Evolutionary conservation across 768 basidiomycete genomes (phyloP).

Genomic region (Candolleomyces eurysporus): DNA sequence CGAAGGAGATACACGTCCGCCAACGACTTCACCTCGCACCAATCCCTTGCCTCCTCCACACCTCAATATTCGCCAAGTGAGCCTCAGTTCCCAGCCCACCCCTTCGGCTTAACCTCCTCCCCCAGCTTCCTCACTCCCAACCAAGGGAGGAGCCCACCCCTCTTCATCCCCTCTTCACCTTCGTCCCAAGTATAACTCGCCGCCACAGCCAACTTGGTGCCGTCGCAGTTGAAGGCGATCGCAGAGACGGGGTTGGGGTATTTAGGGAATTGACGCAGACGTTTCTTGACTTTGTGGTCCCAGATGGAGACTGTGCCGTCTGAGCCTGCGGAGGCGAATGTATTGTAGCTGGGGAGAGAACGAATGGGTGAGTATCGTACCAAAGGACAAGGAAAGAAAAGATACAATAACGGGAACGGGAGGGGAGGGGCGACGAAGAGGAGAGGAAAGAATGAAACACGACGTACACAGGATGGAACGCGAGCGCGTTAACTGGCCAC

Average conservation of each 20-base stretch:
- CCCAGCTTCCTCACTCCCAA: conserved; percentile 64
- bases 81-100: conserved; percentile 1
- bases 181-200: conserved; percentile 91
- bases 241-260: conserved; percentile 74
- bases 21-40: not conserved
- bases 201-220: conserved; percentile 78
- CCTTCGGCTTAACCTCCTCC: conserved; percentile 64
- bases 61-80: not conserved
- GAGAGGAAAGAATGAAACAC: not conserved
- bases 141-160: conserved; percentile 54
- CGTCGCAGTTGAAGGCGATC: conserved; percentile 81
- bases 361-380: not conserved
- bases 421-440: not conserved
- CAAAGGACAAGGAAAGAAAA: not conserved
- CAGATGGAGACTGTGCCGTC: conserved; percentile 94
- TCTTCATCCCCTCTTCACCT: conserved; percentile 69
- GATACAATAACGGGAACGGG: not conserved
- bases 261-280: conserved; percentile 86
- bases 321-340: conserved; percentile 93
- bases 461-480: conserved; percentile 84
- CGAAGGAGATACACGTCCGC: too few relatives aligned
- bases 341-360: conserved; percentile 65
- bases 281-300: conserved; percentile 97
- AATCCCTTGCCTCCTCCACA: not conserved
- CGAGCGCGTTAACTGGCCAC: conserved; percentile 93